A percentile compares a stretch with the other conserved stretches of the same genome.
Evolutionary conservation across 2,329 filamentous ascomycete species (phyloP).

Genomic region (Microdochium bolleyi): DNA sequence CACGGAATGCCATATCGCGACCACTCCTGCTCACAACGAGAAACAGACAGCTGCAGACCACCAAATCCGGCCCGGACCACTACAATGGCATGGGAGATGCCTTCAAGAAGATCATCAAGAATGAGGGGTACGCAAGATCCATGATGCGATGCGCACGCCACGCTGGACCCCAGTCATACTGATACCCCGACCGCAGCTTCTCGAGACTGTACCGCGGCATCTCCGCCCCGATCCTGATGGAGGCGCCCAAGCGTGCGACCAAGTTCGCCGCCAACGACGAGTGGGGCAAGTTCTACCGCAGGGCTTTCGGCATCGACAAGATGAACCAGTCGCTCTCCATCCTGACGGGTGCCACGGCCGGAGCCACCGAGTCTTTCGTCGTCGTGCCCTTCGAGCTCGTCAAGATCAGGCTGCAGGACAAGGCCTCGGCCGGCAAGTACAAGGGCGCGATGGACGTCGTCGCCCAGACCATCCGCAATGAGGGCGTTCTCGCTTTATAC

Average conservation of each 20-base stretch:
- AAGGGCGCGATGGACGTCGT: constrained; percentile 75
- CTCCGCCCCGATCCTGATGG: constrained; percentile 92
- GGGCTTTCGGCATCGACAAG: constrained; percentile 72
- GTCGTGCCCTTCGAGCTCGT: constrained; percentile 82
- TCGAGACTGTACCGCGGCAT: constrained; percentile 95
- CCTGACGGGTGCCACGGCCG: constrained; percentile 87
- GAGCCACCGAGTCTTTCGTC: constrained; percentile 92
- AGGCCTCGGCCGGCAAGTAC: constrained; percentile 84
- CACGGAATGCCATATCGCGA: constrained; percentile 4
- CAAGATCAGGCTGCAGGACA: constrained; percentile 97
- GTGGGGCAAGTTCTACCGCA: constrained; percentile 93
- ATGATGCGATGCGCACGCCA: neutral
- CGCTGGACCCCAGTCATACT: neutral
- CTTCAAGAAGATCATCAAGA: constrained; percentile 92
- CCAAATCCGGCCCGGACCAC: constrained; percentile 65
- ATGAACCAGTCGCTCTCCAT: constrained; percentile 90
- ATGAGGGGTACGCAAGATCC: constrained; percentile 67
- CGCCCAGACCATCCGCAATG: constrained; percentile 71
- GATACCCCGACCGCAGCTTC: constrained; percentile 41
- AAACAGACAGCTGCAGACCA: constrained; percentile 76
- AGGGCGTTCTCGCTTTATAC: constrained; percentile 85
- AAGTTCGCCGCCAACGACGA: constrained; percentile 99
- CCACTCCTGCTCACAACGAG: constrained; percentile 9
- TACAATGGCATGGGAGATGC: constrained; percentile 99
- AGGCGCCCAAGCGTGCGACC: constrained; percentile 80